Evolutionary conservation across 2,329 filamentous ascomycete species (phyloP).

Genomic region (Monosporascus sp.): DNA sequence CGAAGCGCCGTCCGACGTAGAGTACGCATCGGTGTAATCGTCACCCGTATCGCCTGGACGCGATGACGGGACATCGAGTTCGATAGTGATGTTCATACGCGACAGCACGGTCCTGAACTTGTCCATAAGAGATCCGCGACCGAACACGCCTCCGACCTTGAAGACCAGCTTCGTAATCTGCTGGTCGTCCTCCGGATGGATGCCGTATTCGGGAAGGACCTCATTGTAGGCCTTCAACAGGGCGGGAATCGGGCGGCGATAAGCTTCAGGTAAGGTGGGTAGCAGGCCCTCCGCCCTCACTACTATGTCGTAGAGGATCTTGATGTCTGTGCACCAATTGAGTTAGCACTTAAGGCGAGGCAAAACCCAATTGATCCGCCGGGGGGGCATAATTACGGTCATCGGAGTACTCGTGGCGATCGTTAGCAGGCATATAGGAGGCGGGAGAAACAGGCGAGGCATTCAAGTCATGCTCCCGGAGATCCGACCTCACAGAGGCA

Average conservation of each 20-base stretch:
- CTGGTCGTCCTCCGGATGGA: constrained; percentile 68
- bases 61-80: constrained; percentile 39
- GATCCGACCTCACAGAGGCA: neutral
- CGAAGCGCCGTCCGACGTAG: constrained; percentile 16
- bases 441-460: neutral
- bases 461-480: neutral
- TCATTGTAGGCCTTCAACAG: constrained; percentile 78
- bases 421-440: constrained; percentile 3
- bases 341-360: constrained; percentile 5
- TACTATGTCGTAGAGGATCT: constrained; percentile 72
- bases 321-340: constrained; percentile 52
- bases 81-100: constrained; percentile 66
- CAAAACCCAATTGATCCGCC: no score
- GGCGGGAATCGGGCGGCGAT: constrained; percentile 66
- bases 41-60: constrained; percentile 24
- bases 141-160: constrained; percentile 64
- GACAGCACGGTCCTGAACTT: constrained; percentile 66
- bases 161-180: constrained; percentile 75
- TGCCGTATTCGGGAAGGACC: constrained; percentile 63
- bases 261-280: constrained; percentile 50
- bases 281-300: constrained; percentile 62
- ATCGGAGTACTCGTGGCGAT: constrained; percentile 22
- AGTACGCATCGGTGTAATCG: constrained; percentile 17
- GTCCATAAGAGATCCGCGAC: constrained; percentile 54
- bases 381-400: constrained; percentile 10